These are phyloP conservation scores for Colletotrichum tamarilloi DNA, from an alignment of 2,329 filamentous ascomycete genomes.

Conservation along the genomic window DNA sequence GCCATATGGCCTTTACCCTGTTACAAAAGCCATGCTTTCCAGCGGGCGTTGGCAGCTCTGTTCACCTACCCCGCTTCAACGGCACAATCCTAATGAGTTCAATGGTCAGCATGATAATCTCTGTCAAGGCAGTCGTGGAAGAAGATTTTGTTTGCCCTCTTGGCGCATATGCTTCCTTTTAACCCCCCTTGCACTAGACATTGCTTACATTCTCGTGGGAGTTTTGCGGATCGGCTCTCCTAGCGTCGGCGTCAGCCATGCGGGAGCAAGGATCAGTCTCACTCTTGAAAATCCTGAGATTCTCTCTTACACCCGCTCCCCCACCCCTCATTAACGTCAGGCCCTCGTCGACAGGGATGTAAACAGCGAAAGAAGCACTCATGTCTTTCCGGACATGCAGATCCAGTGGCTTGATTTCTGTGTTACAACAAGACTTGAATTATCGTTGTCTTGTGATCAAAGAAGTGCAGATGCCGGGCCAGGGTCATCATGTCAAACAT, in stretches of 20 bases:
- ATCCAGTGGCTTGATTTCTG: neutral
- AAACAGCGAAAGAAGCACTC: neutral
- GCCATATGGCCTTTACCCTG: neutral
- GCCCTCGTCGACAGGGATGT: neutral
- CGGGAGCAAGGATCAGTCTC: neutral
- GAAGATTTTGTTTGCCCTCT: neutral
- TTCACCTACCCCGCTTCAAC: neutral
- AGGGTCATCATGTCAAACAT: neutral
- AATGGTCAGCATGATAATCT: neutral
- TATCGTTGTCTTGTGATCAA: neutral
- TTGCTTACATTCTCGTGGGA: neutral
- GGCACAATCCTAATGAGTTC: neutral
- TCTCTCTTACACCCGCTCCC: too few relatives aligned
- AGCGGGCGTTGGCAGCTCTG: neutral
- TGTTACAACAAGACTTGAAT: neutral
- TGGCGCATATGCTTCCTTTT: neutral
- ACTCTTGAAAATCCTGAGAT: too few relatives aligned
- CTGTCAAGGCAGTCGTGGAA: neutral
- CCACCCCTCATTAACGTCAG: neutral
- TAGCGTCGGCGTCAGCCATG: neutral
- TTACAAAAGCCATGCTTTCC: neutral
- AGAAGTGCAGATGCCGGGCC: neutral
- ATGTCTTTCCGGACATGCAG: neutral
- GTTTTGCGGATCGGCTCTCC: neutral
- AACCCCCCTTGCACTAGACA: neutral